Percentiles rank a stretch among this genome's conserved stretches.
These are phyloP conservation scores for Penicillium chermesinum DNA, from an alignment of 495 filamentous ascomycete species.

Conservation along the genomic window DNA sequence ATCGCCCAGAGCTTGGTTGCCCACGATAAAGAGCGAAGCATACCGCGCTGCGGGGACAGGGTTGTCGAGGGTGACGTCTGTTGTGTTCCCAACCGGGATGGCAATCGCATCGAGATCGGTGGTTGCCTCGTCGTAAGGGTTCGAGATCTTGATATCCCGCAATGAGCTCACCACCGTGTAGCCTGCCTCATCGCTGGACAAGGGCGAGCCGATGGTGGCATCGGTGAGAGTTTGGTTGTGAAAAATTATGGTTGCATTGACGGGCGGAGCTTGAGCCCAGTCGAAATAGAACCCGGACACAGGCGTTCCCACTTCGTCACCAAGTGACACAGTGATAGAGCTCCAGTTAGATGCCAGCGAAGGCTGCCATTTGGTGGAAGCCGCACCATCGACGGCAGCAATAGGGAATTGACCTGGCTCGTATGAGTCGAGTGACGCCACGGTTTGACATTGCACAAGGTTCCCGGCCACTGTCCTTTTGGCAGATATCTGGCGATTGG, in stretches of 20 bases:
- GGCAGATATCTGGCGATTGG: conserved; percentile 50
- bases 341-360: conserved; percentile 39
- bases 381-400: conserved; percentile 63
- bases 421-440: conserved; percentile 43
- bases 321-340: conserved; percentile 46
- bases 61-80: conserved; percentile 34
- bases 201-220: conserved; percentile 6
- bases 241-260: conserved; percentile 51
- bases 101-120: conserved; percentile 27
- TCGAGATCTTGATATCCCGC: conserved; percentile 29
- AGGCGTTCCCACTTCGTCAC: conserved; percentile 33
- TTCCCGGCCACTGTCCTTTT: conserved; percentile 52
- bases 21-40: conserved; percentile 43
- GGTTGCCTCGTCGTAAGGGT: conserved; percentile 29
- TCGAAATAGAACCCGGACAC: conserved; percentile 58
- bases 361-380: conserved; percentile 70
- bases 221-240: conserved; percentile 39
- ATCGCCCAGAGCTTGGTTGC: conserved; percentile 39
- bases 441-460: conserved; percentile 61
- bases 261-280: conserved; percentile 59
- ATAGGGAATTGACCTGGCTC: conserved; percentile 68
- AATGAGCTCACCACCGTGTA: conserved; percentile 18
- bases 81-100: conserved; percentile 44
- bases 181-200: conserved; percentile 1
- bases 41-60: conserved; percentile 35